phyloP scores from a whole-genome alignment of 1,139 yeast genomes.

The Starmera stellimalicola region DNA sequence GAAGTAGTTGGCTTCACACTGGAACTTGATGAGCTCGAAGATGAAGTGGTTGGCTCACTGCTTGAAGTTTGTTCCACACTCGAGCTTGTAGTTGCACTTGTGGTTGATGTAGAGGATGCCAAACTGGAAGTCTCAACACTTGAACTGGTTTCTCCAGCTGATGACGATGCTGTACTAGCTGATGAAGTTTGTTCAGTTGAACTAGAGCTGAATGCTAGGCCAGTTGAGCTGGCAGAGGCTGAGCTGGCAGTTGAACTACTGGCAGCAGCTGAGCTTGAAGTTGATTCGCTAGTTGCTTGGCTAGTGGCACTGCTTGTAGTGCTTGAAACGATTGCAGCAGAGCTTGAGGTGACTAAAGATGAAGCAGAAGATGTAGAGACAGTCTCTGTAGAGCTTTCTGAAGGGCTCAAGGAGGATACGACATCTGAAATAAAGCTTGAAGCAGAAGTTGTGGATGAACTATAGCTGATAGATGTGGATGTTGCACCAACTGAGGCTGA shows the following conservation, averaged over 20 bases:
- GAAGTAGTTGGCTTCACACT: background rate
- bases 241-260: conserved; percentile 7
- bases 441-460: too few relatives aligned
- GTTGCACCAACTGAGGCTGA: too few relatives aligned
- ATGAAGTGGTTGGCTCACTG: background rate
- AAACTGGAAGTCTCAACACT: background rate
- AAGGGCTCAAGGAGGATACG: too few relatives aligned
- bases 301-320: conserved; percentile 6
- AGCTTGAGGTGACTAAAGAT: too few relatives aligned
- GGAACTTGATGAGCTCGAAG: conserved; percentile 2
- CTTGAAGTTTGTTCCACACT: background rate
- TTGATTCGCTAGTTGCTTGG: conserved; percentile 4
- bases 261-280: conserved; percentile 9
- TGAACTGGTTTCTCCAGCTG: background rate
- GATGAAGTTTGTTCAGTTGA: conserved; percentile 1
- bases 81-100: conserved; percentile 1
- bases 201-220: conserved; percentile 6
- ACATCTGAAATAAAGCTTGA: too few relatives aligned
- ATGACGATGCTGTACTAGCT: background rate
- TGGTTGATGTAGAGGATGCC: background rate
- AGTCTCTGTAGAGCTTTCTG: too few relatives aligned
- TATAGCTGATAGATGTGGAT: too few relatives aligned
- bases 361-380: too few relatives aligned
- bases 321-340: background rate
- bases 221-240: conserved; percentile 7